Conservation (phyloP, 495 filamentous ascomycete species). For the Neurospora intermedia region DNA sequence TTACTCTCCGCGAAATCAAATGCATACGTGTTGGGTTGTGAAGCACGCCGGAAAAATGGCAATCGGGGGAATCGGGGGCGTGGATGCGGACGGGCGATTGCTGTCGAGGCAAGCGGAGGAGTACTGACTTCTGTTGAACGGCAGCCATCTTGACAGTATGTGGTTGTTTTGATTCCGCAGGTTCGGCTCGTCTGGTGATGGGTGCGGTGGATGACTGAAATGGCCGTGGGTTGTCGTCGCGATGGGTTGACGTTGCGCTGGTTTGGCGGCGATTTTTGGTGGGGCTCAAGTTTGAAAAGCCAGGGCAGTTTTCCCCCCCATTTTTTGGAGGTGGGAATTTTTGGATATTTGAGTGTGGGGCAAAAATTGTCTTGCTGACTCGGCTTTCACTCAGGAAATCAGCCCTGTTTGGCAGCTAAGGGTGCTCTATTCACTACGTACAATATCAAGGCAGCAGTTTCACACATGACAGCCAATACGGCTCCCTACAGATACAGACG, state of each 20-base stretch:
- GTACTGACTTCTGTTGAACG: neutral
- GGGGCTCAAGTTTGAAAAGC: conserved; percentile 14
- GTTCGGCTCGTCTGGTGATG: neutral
- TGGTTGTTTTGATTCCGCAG: neutral
- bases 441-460: neutral
- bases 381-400: neutral
- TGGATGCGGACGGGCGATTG: neutral
- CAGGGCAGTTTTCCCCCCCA: neutral
- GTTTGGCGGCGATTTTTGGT: conserved; percentile 13
- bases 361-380: conserved; percentile 17
- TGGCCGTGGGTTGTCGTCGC: neutral
- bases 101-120: neutral
- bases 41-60: neutral
- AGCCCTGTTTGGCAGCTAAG: neutral
- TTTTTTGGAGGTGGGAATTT: conserved; percentile 14
- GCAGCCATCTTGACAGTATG: neutral
- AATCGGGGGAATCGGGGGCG: neutral
- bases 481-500: neutral
- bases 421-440: neutral
- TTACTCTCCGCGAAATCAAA: neutral
- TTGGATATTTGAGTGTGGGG: conserved; percentile 28
- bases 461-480: neutral
- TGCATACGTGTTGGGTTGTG: neutral
- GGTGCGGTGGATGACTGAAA: neutral
- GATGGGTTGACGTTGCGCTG: conserved; percentile 1